Evolutionary conservation across 1,139 yeast species (phyloP), one percentile per base, ranked within the genome.

Genomic region (Komagataea norvegica): DNA sequence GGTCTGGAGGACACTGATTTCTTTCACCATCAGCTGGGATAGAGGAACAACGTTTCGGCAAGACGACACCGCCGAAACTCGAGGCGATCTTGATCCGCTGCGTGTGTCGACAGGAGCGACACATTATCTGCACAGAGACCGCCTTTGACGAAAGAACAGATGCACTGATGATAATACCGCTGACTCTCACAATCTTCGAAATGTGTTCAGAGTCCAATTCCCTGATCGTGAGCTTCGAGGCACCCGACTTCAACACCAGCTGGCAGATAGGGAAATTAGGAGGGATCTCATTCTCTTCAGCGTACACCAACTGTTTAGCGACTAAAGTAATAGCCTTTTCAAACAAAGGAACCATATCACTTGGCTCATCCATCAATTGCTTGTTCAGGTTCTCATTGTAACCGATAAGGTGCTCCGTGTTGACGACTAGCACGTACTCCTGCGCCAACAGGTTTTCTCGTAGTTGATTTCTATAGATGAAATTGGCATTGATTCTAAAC

Each of bases 131-230:
- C 22, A 89, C 77, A 40, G 70, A 71, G 0, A 95, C 85, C 20
- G 97, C 96, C 54, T 93, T 79, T 4, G 97, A 88, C 23, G 86
- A 72, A 42, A 91, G 70, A 16, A 94, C 91, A 2, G 96, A 85
- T 1, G 97, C 86, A 27, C 94, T 84, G 42, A 93, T 91, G 50
- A 93, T 75, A 49, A 93, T 93, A 31, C 98, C 99, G 28, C 95
- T 86, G 25, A 93, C 78, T 41, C 96, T 72, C 25, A 93, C 93
- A 43, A 93, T 80, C 61, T 85, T 85, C 25, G 96, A 79, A 45
- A 93, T 89, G 57, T 86, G 87, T 34, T 82, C 86, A 1, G 96
- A 84, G 56, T 84, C 93, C 46, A 93, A 70, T 44, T 87, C 79
- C 54, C 98, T 74, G 43, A 93, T 77, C 1, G 93, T 72, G 3